Evolutionary conservation across 345 rosid genomes (phyloP), one percentile per base, ranked within the genome.

Genomic region (Rhizophora mangle): DNA sequence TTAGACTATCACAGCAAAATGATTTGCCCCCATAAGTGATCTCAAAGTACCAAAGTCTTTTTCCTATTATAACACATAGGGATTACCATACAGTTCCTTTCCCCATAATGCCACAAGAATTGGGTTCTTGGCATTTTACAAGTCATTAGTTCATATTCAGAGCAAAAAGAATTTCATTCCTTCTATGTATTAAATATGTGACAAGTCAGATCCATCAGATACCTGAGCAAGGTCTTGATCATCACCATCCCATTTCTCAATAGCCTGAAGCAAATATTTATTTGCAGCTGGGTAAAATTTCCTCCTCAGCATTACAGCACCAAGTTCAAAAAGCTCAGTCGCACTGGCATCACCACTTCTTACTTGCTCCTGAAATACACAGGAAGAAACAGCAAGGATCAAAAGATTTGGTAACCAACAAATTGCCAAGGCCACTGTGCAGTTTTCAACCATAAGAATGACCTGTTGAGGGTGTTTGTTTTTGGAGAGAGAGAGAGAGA

Each of bases 151-250:
- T 10, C 29, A 53, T 4, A 37, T 32, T 53, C 8, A n/a, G 21
- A 3, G 30, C 6, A 57, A 58, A 52, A 59, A 36, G 54, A 56
- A 60, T 39, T 47, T 5, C 43, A 59, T 22, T 62, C 18, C 34
- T 64, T 57, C 59, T 15, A 61, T 39, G 63, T 26, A 37, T n/a
- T 65, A 43, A 67, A 24, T 24, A n/a, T 24, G 24, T 62, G 70
- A 74, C 60, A 56, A 29, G 37, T 20, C 26, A 31, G 62, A 20
- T 20, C 20, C 56, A 59, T 64, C 16, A 9, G 54, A 72, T 82
- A 94, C 97, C 98, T 94, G 98, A 6, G 98, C 95, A 74, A 94
- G 96, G 84, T 94, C 98, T 81, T 94, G 98, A 80, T 88, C 96
- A 32, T 94, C 97, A 60, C 98, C 96, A 63, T 91, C 98, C 98